phyloP scores from a whole-genome alignment of 2,329 filamentous ascomycete genomes.

The Aspergillus eucalypticola region DNA sequence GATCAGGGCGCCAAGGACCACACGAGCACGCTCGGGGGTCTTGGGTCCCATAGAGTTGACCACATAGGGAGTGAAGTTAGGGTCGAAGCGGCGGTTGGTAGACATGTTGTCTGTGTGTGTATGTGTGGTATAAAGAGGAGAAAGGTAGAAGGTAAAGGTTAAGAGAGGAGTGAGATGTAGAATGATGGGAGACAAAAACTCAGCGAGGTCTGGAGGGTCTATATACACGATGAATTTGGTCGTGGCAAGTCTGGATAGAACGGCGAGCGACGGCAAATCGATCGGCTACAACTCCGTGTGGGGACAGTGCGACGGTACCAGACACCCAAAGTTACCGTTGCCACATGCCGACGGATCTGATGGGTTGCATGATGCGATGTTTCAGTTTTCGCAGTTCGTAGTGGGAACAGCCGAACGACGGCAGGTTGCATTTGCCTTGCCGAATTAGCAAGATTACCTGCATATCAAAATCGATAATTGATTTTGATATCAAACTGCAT shows the following conservation, averaged over 20 bases:
- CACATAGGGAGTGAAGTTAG: constrained; percentile 73
- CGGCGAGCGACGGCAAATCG: constrained; percentile 24
- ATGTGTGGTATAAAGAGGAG: background rate
- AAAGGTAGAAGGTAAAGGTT: background rate
- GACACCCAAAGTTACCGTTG: constrained; percentile 30
- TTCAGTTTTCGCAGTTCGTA: constrained; percentile 1
- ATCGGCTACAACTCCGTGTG: constrained; percentile 23
- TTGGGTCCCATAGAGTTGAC: constrained; percentile 72
- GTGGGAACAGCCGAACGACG: constrained; percentile 4
- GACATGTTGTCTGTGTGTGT: constrained; percentile 21
- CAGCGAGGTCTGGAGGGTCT: constrained; percentile 15
- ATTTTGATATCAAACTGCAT: background rate
- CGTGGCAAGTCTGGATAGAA: constrained; percentile 12
- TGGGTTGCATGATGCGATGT: constrained; percentile 3
- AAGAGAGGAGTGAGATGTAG: background rate
- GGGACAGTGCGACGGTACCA: constrained; percentile 34
- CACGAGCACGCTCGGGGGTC: constrained; percentile 63
- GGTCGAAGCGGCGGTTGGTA: constrained; percentile 53
- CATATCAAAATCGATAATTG: background rate
- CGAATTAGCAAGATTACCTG: background rate
- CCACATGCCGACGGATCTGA: constrained; percentile 12
- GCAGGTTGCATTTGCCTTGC: background rate
- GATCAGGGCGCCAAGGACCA: constrained; percentile 65
- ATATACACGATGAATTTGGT: constrained; percentile 17
- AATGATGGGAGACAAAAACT: constrained; percentile 2